Base-by-base conservation (phyloP, 257 asterid genomes). In the Nicotiana benthamiana region DNA sequence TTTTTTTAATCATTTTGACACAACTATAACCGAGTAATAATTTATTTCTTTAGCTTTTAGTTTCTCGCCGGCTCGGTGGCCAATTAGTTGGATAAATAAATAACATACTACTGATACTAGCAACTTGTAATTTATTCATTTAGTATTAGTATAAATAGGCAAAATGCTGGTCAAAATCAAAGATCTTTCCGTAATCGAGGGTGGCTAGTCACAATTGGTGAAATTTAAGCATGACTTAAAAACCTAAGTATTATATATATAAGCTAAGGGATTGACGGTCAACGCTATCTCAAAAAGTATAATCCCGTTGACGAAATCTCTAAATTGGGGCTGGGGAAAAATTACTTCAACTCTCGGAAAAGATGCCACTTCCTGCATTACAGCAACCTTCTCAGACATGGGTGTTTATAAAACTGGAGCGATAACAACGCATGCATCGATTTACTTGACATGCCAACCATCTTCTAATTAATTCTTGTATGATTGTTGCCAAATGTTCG, bases 101-200 rank as follows among this genome's bases (percentile, higher is more conserved):
- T 68, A 1, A 20, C 34, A 22, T 20, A 68, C n/a, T n/a, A n/a
- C n/a, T n/a, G n/a, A n/a, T n/a, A n/a, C 17, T 2, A 12, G 77
- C 77, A 68, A 40, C 77, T 68, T 68, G 77, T 68, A 68, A 68
- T 40, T 40, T 40, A 12, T 40, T 68, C n/a, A 68, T 68, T 40
- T 68, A 68, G 57, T 2, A 36, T 24, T 66, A 40, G 32, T 40
- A 13, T 67, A 68, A 36, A 68, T 40, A 32, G 77, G 20, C 77
- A 24, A 72, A 72, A 46, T 48, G 22, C 40, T 13, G 22, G 78
- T 46, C 78, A 72, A 46, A 9, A 72, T 72, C 15, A 46, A 72
- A 13, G 60, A 22, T 46, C 18, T 22, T 68, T 18, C 56, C 30
- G 20, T 12, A 70, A 43, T 70, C 13, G 59, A 46, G 60, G 78